Base-by-base conservation (phyloP, 768 basidiomycete species). In the Rhodotorula diobovata region DNA sequence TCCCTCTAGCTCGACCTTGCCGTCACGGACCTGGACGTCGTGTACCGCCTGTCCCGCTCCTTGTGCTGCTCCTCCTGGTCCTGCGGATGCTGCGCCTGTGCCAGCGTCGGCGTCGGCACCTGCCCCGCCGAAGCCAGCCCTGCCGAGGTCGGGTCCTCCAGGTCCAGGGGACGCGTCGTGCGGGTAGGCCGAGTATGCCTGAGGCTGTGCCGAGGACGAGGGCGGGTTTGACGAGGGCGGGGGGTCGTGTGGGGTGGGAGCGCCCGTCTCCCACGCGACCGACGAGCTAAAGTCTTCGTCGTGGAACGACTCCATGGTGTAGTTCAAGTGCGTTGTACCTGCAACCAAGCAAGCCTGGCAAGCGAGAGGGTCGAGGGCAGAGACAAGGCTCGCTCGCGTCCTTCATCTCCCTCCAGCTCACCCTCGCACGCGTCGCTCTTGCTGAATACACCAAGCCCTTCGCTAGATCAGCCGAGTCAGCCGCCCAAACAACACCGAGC, bases 1-100 rank as follows among this genome's bases (percentile, higher is more conserved):
- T 77, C 96, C 95, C 69, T 94, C 89, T 37, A 97, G 85, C 80
- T 97, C 94, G 80, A 95, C 97, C 72, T 93, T 87, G 39, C 95
- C 94, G 80, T 98, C 94, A 78, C 88, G 87, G 74, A 98, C 93
- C 20, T 64, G 62, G 0, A 63, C 73, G 25, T 66, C 48, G 20
- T 30, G 11, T 5, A 64, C 50, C 11, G 34, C 45, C 43, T 43
- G 51, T 2, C 34, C 54, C 16, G 51, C 28, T 28, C 53, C 30
- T 15, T n/a, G 6, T 2, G 53, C 30, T 32, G 54, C 30, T 34
- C 7, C 9, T 3, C n/a, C 25, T 6, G 51, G n/a, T 28, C 21
- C 51, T 4, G 14, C 51, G 51, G 10, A 9, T 30, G 28, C 51
- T 53, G 28, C 23, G 30, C 12, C 7, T 20, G 37, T 37, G n/a